phyloP scores from a whole-genome alignment of 2,329 filamentous ascomycete genomes.

The Chaetomiaceae sp. region DNA sequence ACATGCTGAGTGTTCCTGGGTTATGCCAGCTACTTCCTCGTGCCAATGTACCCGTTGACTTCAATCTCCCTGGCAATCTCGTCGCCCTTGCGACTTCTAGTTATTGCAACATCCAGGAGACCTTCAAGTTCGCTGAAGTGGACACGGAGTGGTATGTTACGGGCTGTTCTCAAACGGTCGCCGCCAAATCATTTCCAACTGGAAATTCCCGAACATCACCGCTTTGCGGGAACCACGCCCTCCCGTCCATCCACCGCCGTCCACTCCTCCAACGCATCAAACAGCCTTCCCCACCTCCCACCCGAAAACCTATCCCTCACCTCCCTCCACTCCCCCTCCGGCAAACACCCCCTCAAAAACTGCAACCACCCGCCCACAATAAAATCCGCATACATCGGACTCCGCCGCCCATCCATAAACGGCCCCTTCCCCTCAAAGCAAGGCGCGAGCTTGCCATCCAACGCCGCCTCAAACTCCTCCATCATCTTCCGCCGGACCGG shows the following conservation, averaged over 20 bases:
- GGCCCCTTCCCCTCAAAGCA: conserved; percentile 36
- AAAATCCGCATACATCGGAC: conserved; percentile 51
- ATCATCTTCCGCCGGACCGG: conserved; percentile 38
- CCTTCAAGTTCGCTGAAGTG: no score
- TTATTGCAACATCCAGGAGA: no score
- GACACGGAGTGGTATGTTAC: no score
- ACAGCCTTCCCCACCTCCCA: conserved; percentile 44
- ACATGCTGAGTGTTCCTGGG: no score
- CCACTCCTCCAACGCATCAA: conserved; percentile 37
- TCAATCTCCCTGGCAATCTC: no score
- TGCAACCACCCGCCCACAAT: conserved; percentile 33
- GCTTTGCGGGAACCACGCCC: neutral
- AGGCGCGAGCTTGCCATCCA: no score
- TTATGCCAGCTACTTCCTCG: no score
- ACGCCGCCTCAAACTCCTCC: conserved; percentile 36
- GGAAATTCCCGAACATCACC: no score
- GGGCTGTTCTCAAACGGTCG: no score
- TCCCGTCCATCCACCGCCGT: neutral
- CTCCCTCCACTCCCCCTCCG: conserved; percentile 31
- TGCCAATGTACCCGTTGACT: no score
- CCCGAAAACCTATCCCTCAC: conserved; percentile 42
- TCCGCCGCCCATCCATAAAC: conserved; percentile 52
- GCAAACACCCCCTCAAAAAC: conserved; percentile 30
- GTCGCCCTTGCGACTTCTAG: no score
- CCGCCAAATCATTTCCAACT: no score